A percentile compares a stretch with the other conserved stretches of the same genome.
Evolutionary conservation across 306 rosid genomes (phyloP).

Genomic region (Cajanus cajan): DNA sequence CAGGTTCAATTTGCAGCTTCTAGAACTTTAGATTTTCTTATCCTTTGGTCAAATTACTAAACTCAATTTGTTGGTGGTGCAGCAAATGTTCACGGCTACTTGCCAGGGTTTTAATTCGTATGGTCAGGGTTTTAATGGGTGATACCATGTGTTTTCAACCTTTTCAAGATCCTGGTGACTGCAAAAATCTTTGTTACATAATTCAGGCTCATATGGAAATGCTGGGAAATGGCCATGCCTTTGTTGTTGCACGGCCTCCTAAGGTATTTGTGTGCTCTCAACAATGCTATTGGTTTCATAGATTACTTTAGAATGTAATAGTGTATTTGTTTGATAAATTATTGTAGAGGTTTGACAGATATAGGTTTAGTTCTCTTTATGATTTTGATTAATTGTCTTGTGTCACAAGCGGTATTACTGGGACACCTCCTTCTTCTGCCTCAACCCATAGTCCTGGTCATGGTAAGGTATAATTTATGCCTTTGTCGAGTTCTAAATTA

Average conservation of each 20-base stretch:
- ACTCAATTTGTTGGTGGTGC: too few species aligned
- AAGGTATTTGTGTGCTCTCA: constrained; percentile 50
- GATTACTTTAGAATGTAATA: neutral
- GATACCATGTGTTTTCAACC: constrained; percentile 76
- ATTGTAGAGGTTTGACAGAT: neutral
- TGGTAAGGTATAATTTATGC: too few species aligned
- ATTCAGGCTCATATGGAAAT: constrained; percentile 90
- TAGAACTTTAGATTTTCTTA: too few species aligned
- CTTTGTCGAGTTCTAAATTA: too few species aligned
- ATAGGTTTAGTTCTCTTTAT: constrained; percentile 1
- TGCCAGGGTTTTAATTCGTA: too few species aligned
- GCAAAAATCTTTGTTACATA: constrained; percentile 85
- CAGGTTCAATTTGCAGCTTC: too few species aligned
- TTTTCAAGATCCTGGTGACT: constrained; percentile 79
- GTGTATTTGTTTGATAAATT: constrained; percentile 9
- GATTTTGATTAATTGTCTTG: constrained; percentile 24
- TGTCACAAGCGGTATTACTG: too few species aligned
- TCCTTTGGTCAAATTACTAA: too few species aligned
- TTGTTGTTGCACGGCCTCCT: constrained; percentile 86
- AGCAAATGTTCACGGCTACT: too few species aligned
- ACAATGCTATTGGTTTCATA: neutral
- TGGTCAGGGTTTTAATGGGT: too few species aligned
- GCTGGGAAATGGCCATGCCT: constrained; percentile 78
- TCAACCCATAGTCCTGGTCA: too few species aligned
- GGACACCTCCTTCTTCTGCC: too few species aligned